Conservation (phyloP, 345 rosid genomes). For the Syzygium oleosum region DNA sequence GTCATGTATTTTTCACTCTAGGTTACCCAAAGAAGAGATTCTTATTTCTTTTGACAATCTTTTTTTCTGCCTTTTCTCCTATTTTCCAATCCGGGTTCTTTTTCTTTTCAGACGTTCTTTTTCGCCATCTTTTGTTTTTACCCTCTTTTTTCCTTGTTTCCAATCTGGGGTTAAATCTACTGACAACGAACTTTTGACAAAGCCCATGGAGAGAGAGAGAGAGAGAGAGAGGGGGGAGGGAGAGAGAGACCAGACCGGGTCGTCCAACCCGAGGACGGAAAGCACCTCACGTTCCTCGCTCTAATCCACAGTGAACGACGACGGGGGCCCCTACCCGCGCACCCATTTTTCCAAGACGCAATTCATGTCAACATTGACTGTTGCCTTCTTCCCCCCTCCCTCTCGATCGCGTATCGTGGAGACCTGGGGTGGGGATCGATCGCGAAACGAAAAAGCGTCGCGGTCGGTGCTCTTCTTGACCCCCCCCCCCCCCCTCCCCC, state of each 20-base stretch:
- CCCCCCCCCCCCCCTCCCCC: background rate
- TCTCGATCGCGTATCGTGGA: background rate
- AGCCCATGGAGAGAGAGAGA: background rate
- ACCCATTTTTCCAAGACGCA: background rate
- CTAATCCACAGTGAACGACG: background rate
- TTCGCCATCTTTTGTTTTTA: too few relatives aligned
- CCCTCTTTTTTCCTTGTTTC: background rate
- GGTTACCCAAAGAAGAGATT: background rate
- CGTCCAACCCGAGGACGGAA: background rate
- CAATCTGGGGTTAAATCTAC: background rate
- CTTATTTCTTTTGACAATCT: background rate
- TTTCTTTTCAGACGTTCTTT: too few relatives aligned
- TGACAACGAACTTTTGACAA: background rate
- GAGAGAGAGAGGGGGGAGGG: background rate
- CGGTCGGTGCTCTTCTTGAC: background rate
- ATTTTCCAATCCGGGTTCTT: too few relatives aligned
- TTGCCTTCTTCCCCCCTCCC: accelerated
- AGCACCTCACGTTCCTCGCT: background rate
- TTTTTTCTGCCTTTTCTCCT: too few relatives aligned
- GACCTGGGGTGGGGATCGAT: background rate
- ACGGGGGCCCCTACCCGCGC: background rate
- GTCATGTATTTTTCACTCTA: background rate
- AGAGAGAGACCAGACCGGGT: background rate
- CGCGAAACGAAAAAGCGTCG: background rate
- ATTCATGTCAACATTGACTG: background rate